phyloP scores from a whole-genome alignment of 345 rosid genomes.

The Capsella bursapastoris region DNA sequence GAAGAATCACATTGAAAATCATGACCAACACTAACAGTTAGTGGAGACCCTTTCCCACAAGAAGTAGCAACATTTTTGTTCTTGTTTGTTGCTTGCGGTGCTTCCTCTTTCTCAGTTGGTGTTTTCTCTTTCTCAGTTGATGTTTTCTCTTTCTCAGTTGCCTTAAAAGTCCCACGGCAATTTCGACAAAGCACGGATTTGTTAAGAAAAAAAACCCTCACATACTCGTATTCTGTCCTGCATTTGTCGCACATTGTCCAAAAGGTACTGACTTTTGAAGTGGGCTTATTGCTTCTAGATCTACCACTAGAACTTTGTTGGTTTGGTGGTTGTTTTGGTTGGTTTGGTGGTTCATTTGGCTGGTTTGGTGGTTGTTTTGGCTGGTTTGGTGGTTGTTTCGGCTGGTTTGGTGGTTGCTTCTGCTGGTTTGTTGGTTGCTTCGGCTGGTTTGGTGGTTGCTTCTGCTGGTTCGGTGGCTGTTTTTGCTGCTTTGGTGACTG shows the following conservation, averaged over 20 bases:
- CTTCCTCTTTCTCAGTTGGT: not conserved
- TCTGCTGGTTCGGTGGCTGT: not conserved
- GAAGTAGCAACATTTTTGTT: slow-evolving; percentile 21
- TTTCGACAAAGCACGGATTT: slow-evolving; percentile 72
- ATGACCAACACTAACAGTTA: slow-evolving; percentile 28
- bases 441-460: not conserved
- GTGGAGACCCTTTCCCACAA: slow-evolving; percentile 34
- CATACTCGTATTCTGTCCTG: slow-evolving; percentile 68
- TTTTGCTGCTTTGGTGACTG: not conserved
- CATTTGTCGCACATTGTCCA: slow-evolving; percentile 84
- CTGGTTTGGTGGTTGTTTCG: not conserved
- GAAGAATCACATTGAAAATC: slow-evolving; percentile 40
- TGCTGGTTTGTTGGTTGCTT: not conserved
- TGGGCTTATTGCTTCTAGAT: slow-evolving; percentile 38
- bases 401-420: not conserved
- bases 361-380: not conserved
- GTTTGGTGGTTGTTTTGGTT: not conserved
- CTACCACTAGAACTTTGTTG: slow-evolving; percentile 31
- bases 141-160: slow-evolving; percentile 63
- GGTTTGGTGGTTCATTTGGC: not conserved
- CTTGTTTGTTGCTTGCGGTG: slow-evolving; percentile 37
- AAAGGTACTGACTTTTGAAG: slow-evolving; percentile 54
- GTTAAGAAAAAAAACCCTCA: slow-evolving; percentile 67
- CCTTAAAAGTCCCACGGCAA: slow-evolving; percentile 67
- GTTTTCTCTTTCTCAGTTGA: slow-evolving; percentile 7